Evolutionary conservation across 495 filamentous ascomycete genomes (phyloP).

Genomic region (Ramalina intermedia): DNA sequence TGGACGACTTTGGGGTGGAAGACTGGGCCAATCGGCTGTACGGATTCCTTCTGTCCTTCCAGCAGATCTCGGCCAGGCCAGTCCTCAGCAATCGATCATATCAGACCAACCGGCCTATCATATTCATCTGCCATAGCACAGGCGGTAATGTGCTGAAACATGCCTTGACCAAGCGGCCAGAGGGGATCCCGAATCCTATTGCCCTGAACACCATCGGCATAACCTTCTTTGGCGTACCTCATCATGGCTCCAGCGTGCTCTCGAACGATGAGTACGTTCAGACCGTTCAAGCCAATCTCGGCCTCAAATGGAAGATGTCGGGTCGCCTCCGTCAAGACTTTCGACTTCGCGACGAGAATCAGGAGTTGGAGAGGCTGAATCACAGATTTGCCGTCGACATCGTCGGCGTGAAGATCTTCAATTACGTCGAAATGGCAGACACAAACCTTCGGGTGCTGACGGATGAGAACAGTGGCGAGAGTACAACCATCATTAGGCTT

Average conservation of each 20-base stretch:
- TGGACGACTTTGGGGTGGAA: constrained; percentile 7
- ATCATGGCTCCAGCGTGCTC: constrained; percentile 51
- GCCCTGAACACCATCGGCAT: constrained; percentile 46
- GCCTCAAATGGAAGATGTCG: constrained; percentile 39
- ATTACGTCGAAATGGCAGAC: constrained; percentile 50
- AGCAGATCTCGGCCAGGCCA: constrained; percentile 3
- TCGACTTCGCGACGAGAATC: constrained; percentile 27
- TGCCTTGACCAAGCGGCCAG: constrained; percentile 20
- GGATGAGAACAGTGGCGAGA: constrained; percentile 18
- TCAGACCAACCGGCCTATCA: constrained; percentile 31
- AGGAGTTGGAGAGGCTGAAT: constrained; percentile 32
- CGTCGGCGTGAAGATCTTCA: constrained; percentile 51
- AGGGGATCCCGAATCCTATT: constrained; percentile 18
- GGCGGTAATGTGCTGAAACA: constrained; percentile 36
- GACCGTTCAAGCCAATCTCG: constrained; percentile 39
- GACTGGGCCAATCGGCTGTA: constrained; percentile 9
- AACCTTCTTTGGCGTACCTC: constrained; percentile 47
- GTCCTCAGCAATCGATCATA: too few relatives aligned
- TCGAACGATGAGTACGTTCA: constrained; percentile 40
- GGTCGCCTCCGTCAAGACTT: constrained; percentile 33
- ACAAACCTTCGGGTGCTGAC: constrained; percentile 35
- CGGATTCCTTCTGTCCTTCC: constrained; percentile 1
- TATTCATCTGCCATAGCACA: constrained; percentile 53
- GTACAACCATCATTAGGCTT: constrained; percentile 20
- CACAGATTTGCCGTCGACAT: constrained; percentile 43